These are phyloP conservation scores for Craterostigma plantagineum DNA, from an alignment of 257 asterid species.

Conservation along the genomic window DNA sequence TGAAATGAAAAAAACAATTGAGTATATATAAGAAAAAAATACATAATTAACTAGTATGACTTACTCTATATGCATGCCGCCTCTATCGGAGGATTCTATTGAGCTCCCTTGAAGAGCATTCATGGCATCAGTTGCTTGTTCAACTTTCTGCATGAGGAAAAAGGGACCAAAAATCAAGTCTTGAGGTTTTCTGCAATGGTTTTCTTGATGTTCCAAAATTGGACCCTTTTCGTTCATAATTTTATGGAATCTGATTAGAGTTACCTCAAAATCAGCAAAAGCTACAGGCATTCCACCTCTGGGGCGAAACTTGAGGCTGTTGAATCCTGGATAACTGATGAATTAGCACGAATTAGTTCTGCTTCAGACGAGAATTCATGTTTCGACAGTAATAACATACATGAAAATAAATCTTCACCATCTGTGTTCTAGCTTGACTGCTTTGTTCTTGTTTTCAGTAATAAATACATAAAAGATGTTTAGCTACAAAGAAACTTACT, in stretches of 20 bases:
- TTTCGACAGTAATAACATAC: background rate
- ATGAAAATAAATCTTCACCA: background rate
- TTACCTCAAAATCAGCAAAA: constrained; percentile 95
- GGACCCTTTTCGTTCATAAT: too few relatives aligned
- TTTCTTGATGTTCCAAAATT: too few relatives aligned
- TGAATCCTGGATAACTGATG: constrained; percentile 68
- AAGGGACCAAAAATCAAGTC: background rate
- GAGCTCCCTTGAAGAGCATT: constrained; percentile 68
- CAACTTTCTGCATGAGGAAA: constrained; percentile 31
- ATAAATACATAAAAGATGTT: background rate
- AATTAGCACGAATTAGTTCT: constrained; percentile 5
- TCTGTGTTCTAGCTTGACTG: background rate
- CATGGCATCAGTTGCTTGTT: constrained; percentile 62
- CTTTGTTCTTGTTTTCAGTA: too few relatives aligned
- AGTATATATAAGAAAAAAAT: constrained; percentile 1
- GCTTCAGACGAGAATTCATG: background rate
- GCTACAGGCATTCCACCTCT: constrained; percentile 99
- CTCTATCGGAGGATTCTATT: constrained; percentile 75
- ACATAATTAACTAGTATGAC: too few relatives aligned
- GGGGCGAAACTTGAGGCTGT: constrained; percentile 70
- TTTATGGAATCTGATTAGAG: background rate
- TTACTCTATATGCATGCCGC: constrained; percentile 98
- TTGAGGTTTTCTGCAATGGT: too few relatives aligned
- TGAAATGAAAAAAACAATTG: background rate
- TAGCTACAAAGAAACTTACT: constrained; percentile 30